A percentile compares a stretch with the other conserved stretches of the same genome.
These are phyloP conservation scores for Jatropha podagrica DNA, from an alignment of 441 rosid genomes.

Conservation along the genomic window DNA sequence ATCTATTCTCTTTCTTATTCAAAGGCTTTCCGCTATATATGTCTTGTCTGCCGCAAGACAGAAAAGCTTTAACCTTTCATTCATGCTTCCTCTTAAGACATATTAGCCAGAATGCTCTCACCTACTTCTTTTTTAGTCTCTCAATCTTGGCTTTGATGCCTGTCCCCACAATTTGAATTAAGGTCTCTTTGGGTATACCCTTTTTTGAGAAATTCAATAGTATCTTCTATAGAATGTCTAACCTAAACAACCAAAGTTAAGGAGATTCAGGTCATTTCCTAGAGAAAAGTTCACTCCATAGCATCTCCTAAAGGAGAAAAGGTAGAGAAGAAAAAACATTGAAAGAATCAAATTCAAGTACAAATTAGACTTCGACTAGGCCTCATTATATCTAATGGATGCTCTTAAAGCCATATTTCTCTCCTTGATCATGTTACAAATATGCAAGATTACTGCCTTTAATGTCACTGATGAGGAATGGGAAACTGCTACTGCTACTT, in stretches of 20 bases:
- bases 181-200: conserved; percentile 10
- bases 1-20: conserved; percentile 22
- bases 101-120: conserved; percentile 10
- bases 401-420: conserved; percentile 34
- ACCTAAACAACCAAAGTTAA: conserved; percentile 9
- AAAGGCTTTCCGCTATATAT: conserved; percentile 31
- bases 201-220: conserved; percentile 12
- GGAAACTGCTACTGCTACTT: conserved; percentile 79
- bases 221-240: background rate
- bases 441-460: conserved; percentile 29
- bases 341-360: conserved; percentile 13
- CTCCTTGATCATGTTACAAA: conserved; percentile 37
- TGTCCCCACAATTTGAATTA: conserved; percentile 29
- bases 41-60: conserved; percentile 34
- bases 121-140: background rate
- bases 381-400: conserved; percentile 34
- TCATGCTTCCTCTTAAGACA: background rate
- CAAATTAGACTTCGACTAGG: conserved; percentile 14
- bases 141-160: conserved; percentile 11
- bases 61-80: background rate
- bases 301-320: conserved; percentile 27
- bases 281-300: conserved; percentile 11
- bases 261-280: conserved; percentile 34
- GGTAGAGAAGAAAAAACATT: background rate
- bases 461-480: conserved; percentile 43